Evolutionary conservation across 768 basidiomycete genomes (phyloP), one percentile per base, ranked within the genome.

Genomic region (Mycena venus): DNA sequence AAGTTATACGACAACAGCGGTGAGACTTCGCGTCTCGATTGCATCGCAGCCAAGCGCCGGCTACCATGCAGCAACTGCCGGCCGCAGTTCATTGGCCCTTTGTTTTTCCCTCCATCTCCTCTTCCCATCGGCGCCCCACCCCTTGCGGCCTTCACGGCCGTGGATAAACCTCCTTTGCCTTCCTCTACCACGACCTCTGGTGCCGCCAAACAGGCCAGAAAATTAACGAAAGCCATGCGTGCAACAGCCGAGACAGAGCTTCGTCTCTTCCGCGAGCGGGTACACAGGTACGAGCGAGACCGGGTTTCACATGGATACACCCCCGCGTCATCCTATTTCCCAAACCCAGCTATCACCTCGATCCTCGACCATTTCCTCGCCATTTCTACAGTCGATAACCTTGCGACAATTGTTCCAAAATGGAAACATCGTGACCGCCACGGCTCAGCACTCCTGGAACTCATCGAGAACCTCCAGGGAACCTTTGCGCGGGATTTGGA

Each of bases 51-150:
- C 7, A n/a, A 27, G 21, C 69, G 74, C 17, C 58, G 49, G 6
- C 44, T 72, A 1, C 69, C 64, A 15, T 75, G 74, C 59, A 29
- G 23, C 38, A 71, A 64, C 29, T 71, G 70, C n/a, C 51, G 36
- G 23, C 60, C 59, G 1, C 55, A 25, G 2, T 58, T 62, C 15
- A 36, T 68, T 38, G 70, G 55, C 11, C 49, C 61, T 4, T 25
- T 62, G n/a, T 51, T n/a, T n/a, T 69, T 69, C 60, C 32, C 72
- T 34, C 65, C 29, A 53, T 44, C 34, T 44, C 42, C 42, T 44
- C 31, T 53, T 12, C 59, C 67, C 3, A 42, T 51, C 66, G 40
- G 29, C 29, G 14, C 44, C 14, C 38, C 51, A 14, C 34, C 42
- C 17, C 42, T 44, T 17, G 42, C 42, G 7, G 14, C 42, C 1